phyloP scores from a whole-genome alignment of 768 basidiomycete genomes.

The Serendipita sp. region DNA sequence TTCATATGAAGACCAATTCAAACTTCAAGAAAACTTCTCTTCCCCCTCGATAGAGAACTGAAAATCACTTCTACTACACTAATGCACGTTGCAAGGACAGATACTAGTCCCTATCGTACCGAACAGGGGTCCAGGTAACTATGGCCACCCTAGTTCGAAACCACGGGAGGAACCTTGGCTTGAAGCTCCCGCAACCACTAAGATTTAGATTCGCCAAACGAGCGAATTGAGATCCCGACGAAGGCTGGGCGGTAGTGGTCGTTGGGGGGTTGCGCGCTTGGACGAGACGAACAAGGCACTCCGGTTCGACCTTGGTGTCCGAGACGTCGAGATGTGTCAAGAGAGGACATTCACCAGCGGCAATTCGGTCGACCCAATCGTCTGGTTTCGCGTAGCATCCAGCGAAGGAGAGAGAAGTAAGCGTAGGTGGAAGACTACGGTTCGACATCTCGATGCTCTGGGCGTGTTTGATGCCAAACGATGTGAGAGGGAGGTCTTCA shows the following conservation, averaged over 20 bases:
- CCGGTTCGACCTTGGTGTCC: background rate
- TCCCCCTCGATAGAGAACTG: too few species aligned
- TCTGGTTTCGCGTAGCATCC: background rate
- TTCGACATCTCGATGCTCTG: too few species aligned
- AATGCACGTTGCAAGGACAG: too few species aligned
- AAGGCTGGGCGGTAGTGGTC: background rate
- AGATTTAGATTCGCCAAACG: background rate
- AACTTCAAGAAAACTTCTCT: too few species aligned
- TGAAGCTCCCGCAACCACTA: background rate
- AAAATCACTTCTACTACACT: too few species aligned
- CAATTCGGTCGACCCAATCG: background rate
- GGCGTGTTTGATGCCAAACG: background rate
- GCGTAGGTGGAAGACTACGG: background rate
- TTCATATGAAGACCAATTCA: too few species aligned
- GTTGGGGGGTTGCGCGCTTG: background rate
- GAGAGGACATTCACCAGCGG: background rate
- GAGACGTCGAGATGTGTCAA: background rate
- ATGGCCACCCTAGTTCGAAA: background rate
- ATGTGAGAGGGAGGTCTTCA: background rate
- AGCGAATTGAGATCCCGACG: background rate
- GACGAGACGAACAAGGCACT: background rate
- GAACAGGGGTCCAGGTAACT: background rate
- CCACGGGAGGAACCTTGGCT: background rate
- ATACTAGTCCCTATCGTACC: too few species aligned
- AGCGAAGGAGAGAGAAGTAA: background rate